A percentile compares a stretch with the other conserved stretches of the same genome.
Conservation (phyloP, 345 rosid genomes). For the Leavenworthia alabamica region DNA sequence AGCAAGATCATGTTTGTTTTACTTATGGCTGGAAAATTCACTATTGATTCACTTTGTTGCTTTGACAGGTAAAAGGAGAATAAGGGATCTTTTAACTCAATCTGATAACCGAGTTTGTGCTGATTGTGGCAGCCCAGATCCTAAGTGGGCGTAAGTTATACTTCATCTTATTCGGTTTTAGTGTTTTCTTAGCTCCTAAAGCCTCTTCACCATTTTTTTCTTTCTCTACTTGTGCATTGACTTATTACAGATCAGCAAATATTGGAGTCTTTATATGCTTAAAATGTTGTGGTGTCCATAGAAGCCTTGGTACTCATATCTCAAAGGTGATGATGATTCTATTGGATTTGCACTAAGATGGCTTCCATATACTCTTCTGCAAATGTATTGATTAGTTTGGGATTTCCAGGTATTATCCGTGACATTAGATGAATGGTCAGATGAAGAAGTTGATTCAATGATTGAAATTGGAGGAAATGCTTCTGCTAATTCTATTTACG, state of each 20-base stretch:
- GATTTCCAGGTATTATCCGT: conserved; percentile 75
- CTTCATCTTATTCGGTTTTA: too few species aligned
- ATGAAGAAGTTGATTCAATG: conserved; percentile 84
- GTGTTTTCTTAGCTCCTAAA: background rate
- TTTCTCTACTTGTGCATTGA: too few species aligned
- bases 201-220: too few species aligned
- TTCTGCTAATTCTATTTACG: conserved; percentile 82
- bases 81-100: conserved; percentile 64
- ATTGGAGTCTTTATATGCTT: conserved; percentile 96
- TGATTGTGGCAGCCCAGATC: conserved; percentile 94
- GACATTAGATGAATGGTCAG: conserved; percentile 94
- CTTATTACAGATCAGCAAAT: conserved; percentile 75
- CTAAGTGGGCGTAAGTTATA: conserved; percentile 99
- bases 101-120: conserved; percentile 85
- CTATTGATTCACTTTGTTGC: too few species aligned
- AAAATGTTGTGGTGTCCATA: conserved; percentile 94
- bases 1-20: background rate
- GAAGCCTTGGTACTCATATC: conserved; percentile 92
- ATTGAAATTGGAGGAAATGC: conserved; percentile 92
- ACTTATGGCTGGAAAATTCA: too few species aligned
- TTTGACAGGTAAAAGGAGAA: conserved; percentile 62
- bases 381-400: background rate
- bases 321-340: conserved; percentile 97
- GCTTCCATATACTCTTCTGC: too few species aligned
- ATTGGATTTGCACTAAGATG: too few species aligned